Base-by-base conservation (phyloP, 2,329 filamentous ascomycete species). In the Xylariaceae sp. region DNA sequence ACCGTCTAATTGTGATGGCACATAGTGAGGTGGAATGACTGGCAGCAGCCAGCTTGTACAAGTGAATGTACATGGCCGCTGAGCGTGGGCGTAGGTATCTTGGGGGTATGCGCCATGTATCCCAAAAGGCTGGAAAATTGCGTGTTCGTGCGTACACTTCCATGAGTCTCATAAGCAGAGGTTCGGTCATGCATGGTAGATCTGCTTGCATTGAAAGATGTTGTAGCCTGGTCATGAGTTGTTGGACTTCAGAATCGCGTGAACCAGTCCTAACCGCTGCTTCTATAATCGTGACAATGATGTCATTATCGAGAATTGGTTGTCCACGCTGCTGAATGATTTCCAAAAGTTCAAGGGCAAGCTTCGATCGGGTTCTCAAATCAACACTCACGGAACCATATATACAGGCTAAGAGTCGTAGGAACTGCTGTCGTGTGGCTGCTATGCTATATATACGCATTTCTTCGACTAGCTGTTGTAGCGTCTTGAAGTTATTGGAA, bases 41-140 rank as follows among this genome's bases (percentile, higher is more conserved):
- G 3, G 73, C 67, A 1, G 80, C 78, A 50, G 86, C 76, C 23
- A 75, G 67, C 14, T 69, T 61, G 66, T 84, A 88, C 21, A 86
- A 73, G 32, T 80, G 72, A 2, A 73, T 70, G 66, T 90, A 90
- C 60, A 88, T 75, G 16, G 68, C 67, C n/a, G 74, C 65, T 0
- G 81, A 79, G 19, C 87, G 81, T 1, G 75, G 64, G 7, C 71
- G 67, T 40, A 77, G 71, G 62, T 80, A 79, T 41, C 80, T 75
- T 14, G 85, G 73, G 3, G 83, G 78, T 53, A 79, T 76, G 52
- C 79, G 79, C 78, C 87, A 90, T 9, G 79, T 67, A 19, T 83
- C 76, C 85, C 84, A 89, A 65, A 89, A 84, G 5, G 75, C 74
- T 16, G 78, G 69, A 78, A 84, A 87, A 61, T 85, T 73, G 18